Base-by-base conservation (phyloP, 2,329 filamentous ascomycete species). In the Aspergillus clavatus region DNA sequence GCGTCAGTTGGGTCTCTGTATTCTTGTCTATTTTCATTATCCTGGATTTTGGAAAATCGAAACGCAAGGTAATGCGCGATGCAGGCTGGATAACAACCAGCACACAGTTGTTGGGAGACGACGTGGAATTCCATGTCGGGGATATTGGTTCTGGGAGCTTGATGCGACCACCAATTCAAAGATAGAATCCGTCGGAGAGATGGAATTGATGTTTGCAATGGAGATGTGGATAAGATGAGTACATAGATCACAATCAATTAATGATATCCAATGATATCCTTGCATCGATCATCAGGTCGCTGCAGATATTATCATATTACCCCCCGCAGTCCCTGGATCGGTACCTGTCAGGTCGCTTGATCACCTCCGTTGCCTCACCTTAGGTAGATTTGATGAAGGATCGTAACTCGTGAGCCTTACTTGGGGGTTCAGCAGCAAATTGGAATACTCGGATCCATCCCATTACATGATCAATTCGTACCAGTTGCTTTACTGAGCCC, bases 71-170 rank as follows among this genome's bases (percentile, higher is more conserved):
- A 40, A 48, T 45, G 45, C 38, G 47, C 26, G 37, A 45, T 38
- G 46, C 40, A 37, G 47, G 42, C 37, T 56, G 44, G 48, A 42
- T 45, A 40, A 47, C 45, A 51, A 51, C 44, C 33, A 41, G 49
- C 48, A 42, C 38, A 45, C 48, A 51, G 44, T 39, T 43, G 46
- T 51, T 28, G 44, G 42, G 36, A 44, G 40, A 37, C 38, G 50
- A 43, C 46, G 39, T 28, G 43, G 43, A 21, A 18, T 21, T 21
- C 18, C 18, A 16, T 10, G 31, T 19, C 31, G 19, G 6, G 10
- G 11, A 10, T 18, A 18, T 16, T 35, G 31, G 14, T 35, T 35
- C 10, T 11, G 31, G 23, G 8, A 24, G 23, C 23, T 5, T 24
- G 23, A 35, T 35, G 16, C 18, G 31, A 35, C 31, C 16, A 16